These are phyloP conservation scores for Cerioporus squamosus DNA, from an alignment of 1,284 basidiomycete species.

Conservation along the genomic window DNA sequence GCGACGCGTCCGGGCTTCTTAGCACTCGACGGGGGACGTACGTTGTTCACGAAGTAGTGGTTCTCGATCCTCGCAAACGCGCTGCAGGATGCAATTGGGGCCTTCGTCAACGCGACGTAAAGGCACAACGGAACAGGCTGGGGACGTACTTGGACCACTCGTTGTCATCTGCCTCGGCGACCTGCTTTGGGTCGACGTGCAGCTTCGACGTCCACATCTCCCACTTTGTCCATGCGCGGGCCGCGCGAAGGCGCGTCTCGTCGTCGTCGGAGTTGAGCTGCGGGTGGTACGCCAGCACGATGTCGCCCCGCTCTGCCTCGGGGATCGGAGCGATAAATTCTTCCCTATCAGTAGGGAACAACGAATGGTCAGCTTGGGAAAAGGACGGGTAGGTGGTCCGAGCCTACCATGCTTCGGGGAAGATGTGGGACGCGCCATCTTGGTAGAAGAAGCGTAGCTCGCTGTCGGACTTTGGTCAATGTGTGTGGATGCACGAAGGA, in stretches of 20 bases:
- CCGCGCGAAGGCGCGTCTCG: slow-evolving; percentile 68
- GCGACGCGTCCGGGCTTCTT: no score
- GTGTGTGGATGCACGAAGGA: not conserved
- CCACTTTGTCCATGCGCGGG: slow-evolving; percentile 89
- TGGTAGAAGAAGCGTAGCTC: slow-evolving; percentile 96
- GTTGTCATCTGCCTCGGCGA: slow-evolving; percentile 76
- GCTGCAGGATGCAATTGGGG: slow-evolving; percentile 41
- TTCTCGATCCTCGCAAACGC: slow-evolving; percentile 92
- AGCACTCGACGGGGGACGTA: slow-evolving; percentile 33
- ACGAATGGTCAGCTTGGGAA: no score
- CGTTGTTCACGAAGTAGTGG: slow-evolving; percentile 87
- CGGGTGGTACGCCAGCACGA: slow-evolving; percentile 85
- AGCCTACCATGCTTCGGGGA: slow-evolving; percentile 86
- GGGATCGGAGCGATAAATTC: slow-evolving; percentile 84
- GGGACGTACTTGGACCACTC: slow-evolving; percentile 75
- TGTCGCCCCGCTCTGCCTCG: slow-evolving; percentile 75
- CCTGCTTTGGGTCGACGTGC: slow-evolving; percentile 67
- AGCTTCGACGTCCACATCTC: slow-evolving; percentile 89
- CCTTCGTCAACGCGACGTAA: not conserved
- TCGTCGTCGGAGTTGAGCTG: slow-evolving; percentile 82
- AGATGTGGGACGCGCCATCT: slow-evolving; percentile 78
- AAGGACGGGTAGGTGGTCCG: not conserved
- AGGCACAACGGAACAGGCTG: slow-evolving; percentile 12
- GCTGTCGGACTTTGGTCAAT: slow-evolving; percentile 36
- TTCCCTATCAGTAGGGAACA: slow-evolving; percentile 50